Base-by-base conservation (phyloP, 805 yeast species). In the Wickerhamiella brachini region DNA sequence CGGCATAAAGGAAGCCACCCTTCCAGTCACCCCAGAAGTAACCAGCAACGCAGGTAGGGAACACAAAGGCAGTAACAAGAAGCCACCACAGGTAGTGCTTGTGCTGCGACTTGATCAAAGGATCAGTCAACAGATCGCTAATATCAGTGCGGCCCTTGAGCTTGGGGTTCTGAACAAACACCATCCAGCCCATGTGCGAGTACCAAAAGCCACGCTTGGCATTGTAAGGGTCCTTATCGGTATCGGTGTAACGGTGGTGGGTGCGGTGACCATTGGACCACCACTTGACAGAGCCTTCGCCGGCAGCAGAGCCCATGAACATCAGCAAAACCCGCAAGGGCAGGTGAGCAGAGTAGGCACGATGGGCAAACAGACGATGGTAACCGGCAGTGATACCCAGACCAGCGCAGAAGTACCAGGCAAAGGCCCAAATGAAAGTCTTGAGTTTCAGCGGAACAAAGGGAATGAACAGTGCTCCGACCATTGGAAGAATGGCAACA, bases 121-220 rank as follows among this genome's bases (percentile, higher is more conserved):
- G 71, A 62, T 73, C 80, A 53, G 71, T 68, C 50, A 83, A 76
- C 61, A 86, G 72, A 62, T 86, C 85, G 51, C 79, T 69, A 59
- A 80, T 76, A 61, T 79, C 83, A 48, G 80, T 78, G 60, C 88
- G 71, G 63, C 78, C 69, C 74, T 85, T 69, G 69, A 76, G 68
- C 70, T 76, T 76, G 18, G 80, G 75, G 65, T 78, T 79, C 56
- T 85, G 88, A 57, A 74, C 75, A 53, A 82, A 71, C 34, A 87
- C 62, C 69, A 85, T 75, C 95, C 95, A 89, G 2, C 96, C 97
- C 68, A 87, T 71, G 67, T 88, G 95, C 34, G 90, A 79, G 76
- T 79, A 88, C 60, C 76, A 67, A 59, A 87, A 74, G 0, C 97
- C 96, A 53, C 84, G 75, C 62, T 89, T 77, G 39, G 84, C 81